phyloP scores from a whole-genome alignment of 2,329 filamentous ascomycete species.

The Aquanectria penicillioides region DNA sequence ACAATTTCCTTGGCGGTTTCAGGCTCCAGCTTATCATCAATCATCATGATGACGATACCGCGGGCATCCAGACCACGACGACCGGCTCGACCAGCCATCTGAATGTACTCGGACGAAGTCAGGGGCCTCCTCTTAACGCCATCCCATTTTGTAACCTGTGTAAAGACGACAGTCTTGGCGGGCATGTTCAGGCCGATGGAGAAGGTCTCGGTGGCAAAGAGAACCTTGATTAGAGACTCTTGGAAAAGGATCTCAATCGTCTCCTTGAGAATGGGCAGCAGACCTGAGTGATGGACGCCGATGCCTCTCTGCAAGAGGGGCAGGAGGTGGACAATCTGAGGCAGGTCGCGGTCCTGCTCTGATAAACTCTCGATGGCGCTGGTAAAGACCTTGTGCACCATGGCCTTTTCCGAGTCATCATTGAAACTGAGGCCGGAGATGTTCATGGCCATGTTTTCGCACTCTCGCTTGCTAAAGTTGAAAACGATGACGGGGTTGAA shows the following conservation, averaged over 20 bases:
- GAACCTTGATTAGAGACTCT: slow-evolving; percentile 95
- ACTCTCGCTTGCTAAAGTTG: slow-evolving; percentile 98
- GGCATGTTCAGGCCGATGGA: slow-evolving; percentile 99
- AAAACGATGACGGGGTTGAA: slow-evolving; percentile 99
- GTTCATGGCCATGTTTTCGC: slow-evolving; percentile 87
- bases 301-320: slow-evolving; percentile 91
- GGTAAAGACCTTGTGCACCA: slow-evolving; percentile 93
- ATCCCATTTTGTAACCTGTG: slow-evolving; percentile 94
- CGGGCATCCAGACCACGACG: slow-evolving; percentile 97
- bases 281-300: slow-evolving; percentile 95
- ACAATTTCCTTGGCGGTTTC: slow-evolving; percentile 95
- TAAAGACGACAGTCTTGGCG: slow-evolving; percentile 99
- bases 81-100: slow-evolving; percentile 98
- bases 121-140: slow-evolving; percentile 83
- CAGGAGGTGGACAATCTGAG: slow-evolving; percentile 90
- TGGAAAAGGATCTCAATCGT: slow-evolving; percentile 99
- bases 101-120: slow-evolving; percentile 95
- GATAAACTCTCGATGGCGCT: slow-evolving; percentile 93
- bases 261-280: slow-evolving; percentile 96
- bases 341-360: slow-evolving; percentile 87
- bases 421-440: slow-evolving; percentile 93
- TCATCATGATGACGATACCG: slow-evolving; percentile 99
- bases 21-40: slow-evolving; percentile 95
- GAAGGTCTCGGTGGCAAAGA: slow-evolving; percentile 98
- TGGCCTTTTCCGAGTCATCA: slow-evolving; percentile 91